Conservation (phyloP, 1,284 basidiomycete genomes). For the Fomitopsis palustris region DNA sequence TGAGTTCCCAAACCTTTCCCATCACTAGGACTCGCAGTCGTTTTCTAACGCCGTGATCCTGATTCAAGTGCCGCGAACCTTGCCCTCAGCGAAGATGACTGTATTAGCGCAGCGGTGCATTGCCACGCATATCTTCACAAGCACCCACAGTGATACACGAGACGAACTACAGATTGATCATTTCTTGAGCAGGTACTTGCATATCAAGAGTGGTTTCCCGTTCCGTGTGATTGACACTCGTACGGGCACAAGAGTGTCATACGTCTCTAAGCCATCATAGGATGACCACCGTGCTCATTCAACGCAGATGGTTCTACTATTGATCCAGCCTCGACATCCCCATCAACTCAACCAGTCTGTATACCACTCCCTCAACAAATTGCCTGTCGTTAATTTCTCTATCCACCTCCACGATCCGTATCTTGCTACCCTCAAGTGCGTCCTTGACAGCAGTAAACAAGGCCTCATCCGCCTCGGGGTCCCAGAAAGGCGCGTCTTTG, state of each 20-base stretch:
- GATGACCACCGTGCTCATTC: no score
- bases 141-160: neutral
- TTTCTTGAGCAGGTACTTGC: neutral
- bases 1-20: no score
- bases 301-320: neutral
- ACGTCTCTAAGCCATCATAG: no score
- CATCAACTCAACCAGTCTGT: conserved; percentile 16
- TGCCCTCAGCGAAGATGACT: neutral
- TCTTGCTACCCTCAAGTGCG: conserved; percentile 3
- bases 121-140: neutral
- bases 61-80: neutral
- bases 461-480: conserved; percentile 16
- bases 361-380: conserved; percentile 17
- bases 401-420: conserved; percentile 14
- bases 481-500: conserved; percentile 13
- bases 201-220: no score
- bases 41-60: neutral
- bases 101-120: neutral
- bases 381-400: conserved; percentile 16
- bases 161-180: neutral
- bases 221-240: no score
- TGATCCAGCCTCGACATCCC: neutral
- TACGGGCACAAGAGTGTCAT: no score
- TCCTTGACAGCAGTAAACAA: conserved; percentile 11
- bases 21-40: neutral